A percentile compares a stretch with the other conserved stretches of the same genome.
Evolutionary conservation across 345 rosid species (phyloP).

Genomic region (Aquilaria malaccensis): DNA sequence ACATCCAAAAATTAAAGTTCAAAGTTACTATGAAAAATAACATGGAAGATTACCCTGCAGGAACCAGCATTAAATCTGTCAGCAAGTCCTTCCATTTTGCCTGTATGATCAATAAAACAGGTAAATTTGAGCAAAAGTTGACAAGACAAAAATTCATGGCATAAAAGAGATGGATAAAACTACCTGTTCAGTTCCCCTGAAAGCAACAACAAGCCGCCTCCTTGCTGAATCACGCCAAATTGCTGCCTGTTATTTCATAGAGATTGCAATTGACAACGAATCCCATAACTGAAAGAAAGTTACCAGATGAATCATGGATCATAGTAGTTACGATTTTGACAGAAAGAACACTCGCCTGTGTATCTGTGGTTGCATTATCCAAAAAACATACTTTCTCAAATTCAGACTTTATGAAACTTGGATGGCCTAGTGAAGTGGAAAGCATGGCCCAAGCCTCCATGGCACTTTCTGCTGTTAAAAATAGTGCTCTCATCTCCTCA

Average conservation of each 20-base stretch:
- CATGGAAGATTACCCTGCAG: constrained; percentile 62
- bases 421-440: constrained; percentile 88
- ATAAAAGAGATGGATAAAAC: constrained; percentile 19
- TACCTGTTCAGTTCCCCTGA: constrained; percentile 98
- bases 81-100: constrained; percentile 87
- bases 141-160: constrained; percentile 7
- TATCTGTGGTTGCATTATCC: constrained; percentile 77
- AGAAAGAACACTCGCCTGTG: constrained; percentile 53
- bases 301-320: neutral
- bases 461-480: constrained; percentile 87
- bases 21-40: too few relatives aligned
- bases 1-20: neutral
- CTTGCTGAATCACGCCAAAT: constrained; percentile 89
- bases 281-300: constrained; percentile 10
- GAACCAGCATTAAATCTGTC: constrained; percentile 87
- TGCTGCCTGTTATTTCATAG: constrained; percentile 55
- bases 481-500: constrained; percentile 87
- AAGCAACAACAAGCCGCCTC: constrained; percentile 77
- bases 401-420: constrained; percentile 93
- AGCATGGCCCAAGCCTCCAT: constrained; percentile 99
- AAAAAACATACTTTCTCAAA: constrained; percentile 90
- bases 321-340: neutral
- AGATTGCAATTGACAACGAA: constrained; percentile 19
- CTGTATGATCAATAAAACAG: constrained; percentile 35
- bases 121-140: constrained; percentile 11